These are phyloP conservation scores for Gleditsia sinensis DNA, from an alignment of 306 rosid species.

Conservation along the genomic window DNA sequence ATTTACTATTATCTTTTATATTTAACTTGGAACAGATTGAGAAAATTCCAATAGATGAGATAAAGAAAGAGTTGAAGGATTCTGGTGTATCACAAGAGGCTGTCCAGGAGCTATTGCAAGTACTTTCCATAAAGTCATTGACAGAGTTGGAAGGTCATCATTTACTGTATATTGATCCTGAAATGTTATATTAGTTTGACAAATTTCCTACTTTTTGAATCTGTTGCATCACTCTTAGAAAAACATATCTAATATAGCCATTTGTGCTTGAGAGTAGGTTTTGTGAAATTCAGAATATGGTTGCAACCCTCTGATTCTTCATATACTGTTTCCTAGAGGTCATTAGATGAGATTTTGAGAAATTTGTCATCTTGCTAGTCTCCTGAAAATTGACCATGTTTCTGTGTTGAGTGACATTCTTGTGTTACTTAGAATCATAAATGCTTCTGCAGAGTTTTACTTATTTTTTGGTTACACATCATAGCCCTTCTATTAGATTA, in stretches of 20 bases:
- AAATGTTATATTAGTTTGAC: neutral
- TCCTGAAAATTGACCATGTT: conserved; percentile 22
- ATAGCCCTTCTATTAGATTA: neutral
- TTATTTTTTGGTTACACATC: neutral
- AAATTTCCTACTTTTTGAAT: conserved; percentile 24
- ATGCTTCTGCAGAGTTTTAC: neutral
- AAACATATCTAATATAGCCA: conserved; percentile 17
- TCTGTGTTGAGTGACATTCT: neutral
- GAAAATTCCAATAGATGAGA: conserved; percentile 80
- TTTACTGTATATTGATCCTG: conserved; percentile 15
- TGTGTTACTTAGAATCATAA: conserved; percentile 8
- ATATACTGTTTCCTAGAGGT: conserved; percentile 13
- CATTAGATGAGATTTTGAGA: conserved; percentile 12
- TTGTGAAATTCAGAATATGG: conserved; percentile 25
- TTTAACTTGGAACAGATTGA: conserved; percentile 60
- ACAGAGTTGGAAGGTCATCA: conserved; percentile 78
- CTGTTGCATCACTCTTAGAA: conserved; percentile 19
- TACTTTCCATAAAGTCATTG: conserved; percentile 91
- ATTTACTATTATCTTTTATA: neutral
- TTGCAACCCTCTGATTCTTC: conserved; percentile 26
- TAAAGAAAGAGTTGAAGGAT: conserved; percentile 71
- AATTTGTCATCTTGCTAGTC: neutral
- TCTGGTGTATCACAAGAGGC: conserved; percentile 79
- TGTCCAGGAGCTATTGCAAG: conserved; percentile 74
- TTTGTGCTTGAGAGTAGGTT: conserved; percentile 13